A percentile compares a stretch with the other conserved stretches of the same genome.
These are phyloP conservation scores for Chaetothyriales sp. DNA, from an alignment of 2,329 filamentous ascomycete genomes.

Conservation along the genomic window DNA sequence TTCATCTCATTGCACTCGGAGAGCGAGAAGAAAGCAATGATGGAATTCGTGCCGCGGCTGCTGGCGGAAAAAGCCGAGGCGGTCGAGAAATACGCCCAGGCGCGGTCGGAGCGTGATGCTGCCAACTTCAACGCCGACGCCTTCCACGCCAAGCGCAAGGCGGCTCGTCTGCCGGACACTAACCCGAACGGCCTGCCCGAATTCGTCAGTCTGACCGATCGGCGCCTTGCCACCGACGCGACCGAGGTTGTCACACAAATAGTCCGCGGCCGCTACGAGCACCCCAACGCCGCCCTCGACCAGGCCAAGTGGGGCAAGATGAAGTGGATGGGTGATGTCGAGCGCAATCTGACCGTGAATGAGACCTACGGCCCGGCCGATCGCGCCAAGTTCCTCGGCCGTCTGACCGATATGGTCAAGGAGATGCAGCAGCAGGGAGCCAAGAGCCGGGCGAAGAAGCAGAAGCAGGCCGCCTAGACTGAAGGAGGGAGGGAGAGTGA, in stretches of 20 bases:
- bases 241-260: neutral
- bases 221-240: neutral
- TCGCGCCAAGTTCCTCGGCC: neutral
- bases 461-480: neutral
- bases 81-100: slow-evolving; percentile 4
- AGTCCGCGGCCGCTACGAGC: neutral
- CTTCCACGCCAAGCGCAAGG: slow-evolving; percentile 5
- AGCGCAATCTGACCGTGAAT: slow-evolving; percentile 15
- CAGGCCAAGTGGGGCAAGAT: slow-evolving; percentile 13
- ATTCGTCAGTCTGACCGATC: neutral
- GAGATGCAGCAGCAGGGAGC: neutral
- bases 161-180: slow-evolving; percentile 7
- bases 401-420: neutral
- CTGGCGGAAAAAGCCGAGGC: slow-evolving; percentile 9
- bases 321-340: slow-evolving; percentile 15
- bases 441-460: neutral
- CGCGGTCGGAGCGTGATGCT: neutral
- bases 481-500: no score
- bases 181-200: neutral
- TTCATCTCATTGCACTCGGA: slow-evolving; percentile 16
- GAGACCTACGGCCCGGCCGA: slow-evolving; percentile 6
- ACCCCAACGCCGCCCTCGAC: slow-evolving; percentile 12
- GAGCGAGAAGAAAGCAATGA: slow-evolving; percentile 13
- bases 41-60: slow-evolving; percentile 13
- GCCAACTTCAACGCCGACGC: neutral